A percentile compares a stretch with the other conserved stretches of the same genome.
phyloP scores from a whole-genome alignment of 1,284 basidiomycete species.

The Meira miltonrushii region DNA sequence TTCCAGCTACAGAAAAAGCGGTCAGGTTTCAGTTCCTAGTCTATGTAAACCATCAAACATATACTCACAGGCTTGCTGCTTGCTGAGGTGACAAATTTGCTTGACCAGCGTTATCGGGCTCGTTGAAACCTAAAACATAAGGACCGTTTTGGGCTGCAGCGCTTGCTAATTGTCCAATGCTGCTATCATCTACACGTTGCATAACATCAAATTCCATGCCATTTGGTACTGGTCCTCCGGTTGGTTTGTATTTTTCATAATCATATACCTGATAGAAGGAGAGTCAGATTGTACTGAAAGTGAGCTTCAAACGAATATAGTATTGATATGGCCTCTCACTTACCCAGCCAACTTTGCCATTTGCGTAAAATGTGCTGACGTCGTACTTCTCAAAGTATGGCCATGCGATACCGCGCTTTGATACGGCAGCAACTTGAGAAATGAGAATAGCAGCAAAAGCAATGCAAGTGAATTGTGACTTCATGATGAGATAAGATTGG shows the following conservation, averaged over 20 bases:
- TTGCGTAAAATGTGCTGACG: background rate
- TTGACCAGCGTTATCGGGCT: too few species aligned
- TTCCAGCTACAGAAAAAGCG: constrained; percentile 4
- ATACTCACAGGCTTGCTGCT: too few species aligned
- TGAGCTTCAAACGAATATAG: too few species aligned
- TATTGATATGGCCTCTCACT: too few species aligned
- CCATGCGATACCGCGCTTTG: background rate
- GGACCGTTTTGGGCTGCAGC: background rate
- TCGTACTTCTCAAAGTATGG: background rate
- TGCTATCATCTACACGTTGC: background rate
- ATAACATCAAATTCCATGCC: background rate
- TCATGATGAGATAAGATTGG: too few species aligned
- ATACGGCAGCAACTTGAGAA: background rate
- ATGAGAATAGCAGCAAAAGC: too few species aligned
- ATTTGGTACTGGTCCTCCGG: background rate
- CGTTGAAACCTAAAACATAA: constrained; percentile 1
- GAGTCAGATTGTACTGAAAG: too few species aligned
- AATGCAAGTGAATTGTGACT: too few species aligned
- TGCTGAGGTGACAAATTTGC: background rate
- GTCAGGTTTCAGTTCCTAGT: too few species aligned
- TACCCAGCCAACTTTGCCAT: background rate
- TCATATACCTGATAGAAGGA: background rate
- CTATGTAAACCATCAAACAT: too few species aligned
- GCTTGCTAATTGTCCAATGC: background rate
- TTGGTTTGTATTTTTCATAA: background rate